Evolutionary conservation across 1,284 basidiomycete genomes (phyloP).

Genomic region (Trichosporon faecale): DNA sequence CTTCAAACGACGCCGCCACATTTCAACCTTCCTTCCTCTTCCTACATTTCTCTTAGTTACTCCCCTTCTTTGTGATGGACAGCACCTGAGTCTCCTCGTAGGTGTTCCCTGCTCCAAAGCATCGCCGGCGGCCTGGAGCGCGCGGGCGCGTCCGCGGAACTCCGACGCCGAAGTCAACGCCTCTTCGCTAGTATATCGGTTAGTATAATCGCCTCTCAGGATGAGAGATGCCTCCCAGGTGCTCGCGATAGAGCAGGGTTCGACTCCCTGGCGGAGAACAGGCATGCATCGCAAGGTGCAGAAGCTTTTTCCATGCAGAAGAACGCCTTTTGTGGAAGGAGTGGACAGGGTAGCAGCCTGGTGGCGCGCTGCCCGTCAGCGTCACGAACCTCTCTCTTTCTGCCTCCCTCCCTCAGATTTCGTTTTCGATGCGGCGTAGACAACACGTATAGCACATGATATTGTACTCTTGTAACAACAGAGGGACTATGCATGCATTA

Average conservation of each 20-base stretch:
- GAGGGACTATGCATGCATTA: not conserved
- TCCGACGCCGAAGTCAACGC: not conserved
- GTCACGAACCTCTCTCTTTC: not conserved
- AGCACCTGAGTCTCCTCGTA: too few species aligned
- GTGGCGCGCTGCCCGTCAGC: not conserved
- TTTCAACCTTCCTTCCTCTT: too few species aligned
- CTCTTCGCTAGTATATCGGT: conserved; percentile 7
- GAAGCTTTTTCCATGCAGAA: not conserved
- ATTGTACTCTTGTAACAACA: not conserved
- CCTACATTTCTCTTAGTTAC: too few species aligned
- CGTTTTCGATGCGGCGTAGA: too few species aligned
- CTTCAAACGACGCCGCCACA: too few species aligned
- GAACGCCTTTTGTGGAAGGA: not conserved
- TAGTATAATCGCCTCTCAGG: conserved; percentile 9
- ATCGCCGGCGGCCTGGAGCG: too few species aligned
- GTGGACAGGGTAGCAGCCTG: not conserved
- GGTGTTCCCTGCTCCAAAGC: too few species aligned
- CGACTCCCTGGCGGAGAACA: conserved; percentile 8
- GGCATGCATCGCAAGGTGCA: not conserved
- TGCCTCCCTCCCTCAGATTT: not conserved
- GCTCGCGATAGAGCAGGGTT: conserved; percentile 8
- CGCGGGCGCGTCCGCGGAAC: not conserved
- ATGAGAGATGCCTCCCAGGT: not conserved
- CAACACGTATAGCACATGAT: not conserved
- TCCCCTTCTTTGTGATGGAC: too few species aligned